Evolutionary conservation across 225 moss, liverwort and hornwort species (phyloP).

Genomic region (Pleurozium schreberi): DNA sequence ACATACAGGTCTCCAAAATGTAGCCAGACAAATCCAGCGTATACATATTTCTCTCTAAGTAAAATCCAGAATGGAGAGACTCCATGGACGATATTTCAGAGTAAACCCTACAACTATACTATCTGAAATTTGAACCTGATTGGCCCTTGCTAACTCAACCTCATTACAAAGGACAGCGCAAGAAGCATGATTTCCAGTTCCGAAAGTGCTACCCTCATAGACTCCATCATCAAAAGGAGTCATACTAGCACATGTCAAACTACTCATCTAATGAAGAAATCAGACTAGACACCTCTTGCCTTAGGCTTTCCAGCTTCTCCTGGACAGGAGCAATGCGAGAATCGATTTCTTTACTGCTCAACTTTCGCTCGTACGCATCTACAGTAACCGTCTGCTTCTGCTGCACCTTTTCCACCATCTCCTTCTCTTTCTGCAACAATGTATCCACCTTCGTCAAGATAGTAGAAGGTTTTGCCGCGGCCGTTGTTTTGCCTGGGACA

Average conservation of each 20-base stretch:
- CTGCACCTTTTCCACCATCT: conserved; percentile 86
- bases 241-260: conserved; percentile 1
- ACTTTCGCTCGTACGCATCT: conserved; percentile 83
- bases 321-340: conserved; percentile 70
- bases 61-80: not conserved
- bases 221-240: not conserved
- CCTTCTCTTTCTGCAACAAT: conserved; percentile 86
- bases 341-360: conserved; percentile 84
- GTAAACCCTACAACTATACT: conserved; percentile 2
- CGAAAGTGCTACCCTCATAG: not conserved
- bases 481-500: conserved; percentile 25
- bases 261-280: conserved; percentile 48
- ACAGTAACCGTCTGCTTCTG: conserved; percentile 83
- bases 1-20: not conserved
- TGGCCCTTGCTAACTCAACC: not conserved
- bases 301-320: conserved; percentile 62
- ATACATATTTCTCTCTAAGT: not conserved
- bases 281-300: conserved; percentile 64
- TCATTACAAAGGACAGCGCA: not conserved
- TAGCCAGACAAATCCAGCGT: not conserved
- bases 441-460: conserved; percentile 46
- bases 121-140: conserved; percentile 4
- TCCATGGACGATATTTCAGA: not conserved
- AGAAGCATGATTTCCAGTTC: not conserved
- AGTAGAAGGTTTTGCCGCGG: conserved; percentile 5